Conservation (phyloP, 2,329 filamentous ascomycete genomes). For the Purpureocillium takamizusanense region DNA sequence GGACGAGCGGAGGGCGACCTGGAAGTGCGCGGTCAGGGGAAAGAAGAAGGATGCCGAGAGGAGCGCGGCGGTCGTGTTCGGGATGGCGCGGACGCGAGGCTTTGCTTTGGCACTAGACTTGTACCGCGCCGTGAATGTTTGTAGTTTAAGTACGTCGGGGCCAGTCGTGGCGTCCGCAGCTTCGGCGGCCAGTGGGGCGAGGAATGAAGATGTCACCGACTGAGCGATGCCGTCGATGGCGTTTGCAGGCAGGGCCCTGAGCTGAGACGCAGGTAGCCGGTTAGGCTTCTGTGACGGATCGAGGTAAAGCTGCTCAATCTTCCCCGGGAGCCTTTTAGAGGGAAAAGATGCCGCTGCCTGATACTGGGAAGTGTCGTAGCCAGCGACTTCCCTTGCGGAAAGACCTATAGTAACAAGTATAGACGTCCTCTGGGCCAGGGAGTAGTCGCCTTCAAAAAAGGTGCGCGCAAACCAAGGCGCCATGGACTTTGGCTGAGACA, state of each 20-base stretch:
- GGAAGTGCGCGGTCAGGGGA: conserved; percentile 74
- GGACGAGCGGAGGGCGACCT: conserved; percentile 45
- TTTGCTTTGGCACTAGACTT: conserved; percentile 23
- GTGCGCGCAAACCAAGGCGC: conserved; percentile 75
- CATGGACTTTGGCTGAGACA: conserved; percentile 68
- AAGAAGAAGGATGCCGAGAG: conserved; percentile 76
- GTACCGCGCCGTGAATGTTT: conserved; percentile 66
- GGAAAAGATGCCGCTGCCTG: conserved; percentile 54
- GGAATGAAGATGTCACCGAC: conserved; percentile 60
- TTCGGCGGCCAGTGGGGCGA: conserved; percentile 71
- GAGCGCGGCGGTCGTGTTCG: conserved; percentile 70
- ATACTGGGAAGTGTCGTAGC: conserved; percentile 53
- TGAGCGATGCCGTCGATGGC: conserved; percentile 61
- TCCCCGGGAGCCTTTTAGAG: conserved; percentile 67
- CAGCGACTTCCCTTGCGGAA: conserved; percentile 74
- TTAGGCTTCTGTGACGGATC: conserved; percentile 16
- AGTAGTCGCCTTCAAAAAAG: conserved; percentile 90
- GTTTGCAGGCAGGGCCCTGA: conserved; percentile 44
- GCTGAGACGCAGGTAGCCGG: conserved; percentile 20
- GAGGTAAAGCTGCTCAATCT: conserved; percentile 64
- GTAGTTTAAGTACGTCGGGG: conserved; percentile 77
- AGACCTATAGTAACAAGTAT: conserved; percentile 77
- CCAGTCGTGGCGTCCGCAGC: conserved; percentile 75
- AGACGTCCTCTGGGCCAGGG: conserved; percentile 71
- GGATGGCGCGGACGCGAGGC: conserved; percentile 45